Evolutionary conservation across 78 protist genomes (phyloP).

Genomic region (Dictyostelium citrinum): DNA sequence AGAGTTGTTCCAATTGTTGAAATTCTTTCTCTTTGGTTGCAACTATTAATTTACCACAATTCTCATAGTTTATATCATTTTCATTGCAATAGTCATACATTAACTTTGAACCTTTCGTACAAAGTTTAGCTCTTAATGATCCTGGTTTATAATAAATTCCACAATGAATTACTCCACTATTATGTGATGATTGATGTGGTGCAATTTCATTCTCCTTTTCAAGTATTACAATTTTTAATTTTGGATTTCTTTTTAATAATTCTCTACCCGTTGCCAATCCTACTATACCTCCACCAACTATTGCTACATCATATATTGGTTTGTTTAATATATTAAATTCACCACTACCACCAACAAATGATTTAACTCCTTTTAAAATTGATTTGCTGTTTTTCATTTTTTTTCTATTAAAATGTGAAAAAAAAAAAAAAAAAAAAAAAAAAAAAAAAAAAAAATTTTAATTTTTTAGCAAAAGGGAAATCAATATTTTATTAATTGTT

Average conservation of each 20-base stretch:
- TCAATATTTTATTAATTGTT: too few species aligned
- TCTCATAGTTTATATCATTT: constrained; percentile 25
- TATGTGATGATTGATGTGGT: constrained; percentile 74
- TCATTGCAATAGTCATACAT: constrained; percentile 55
- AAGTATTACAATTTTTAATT: background rate
- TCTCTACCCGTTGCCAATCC: constrained; percentile 79
- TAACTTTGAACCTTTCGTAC: constrained; percentile 61
- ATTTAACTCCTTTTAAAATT: background rate
- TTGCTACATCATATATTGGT: constrained; percentile 63
- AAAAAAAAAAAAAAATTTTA: background rate
- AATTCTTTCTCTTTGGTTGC: constrained; percentile 52
- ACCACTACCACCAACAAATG: background rate
- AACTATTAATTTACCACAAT: constrained; percentile 84
- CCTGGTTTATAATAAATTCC: constrained; percentile 86
- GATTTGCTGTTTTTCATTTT: background rate
- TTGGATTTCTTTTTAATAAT: constrained; percentile 10
- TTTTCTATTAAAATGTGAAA: too few species aligned
- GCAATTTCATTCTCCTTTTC: constrained; percentile 69
- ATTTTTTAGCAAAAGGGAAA: too few species aligned
- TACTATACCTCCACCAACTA: constrained; percentile 82
- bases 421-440: background rate
- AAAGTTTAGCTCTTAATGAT: constrained; percentile 44
- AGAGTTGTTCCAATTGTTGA: constrained; percentile 30
- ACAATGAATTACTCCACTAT: constrained; percentile 85
- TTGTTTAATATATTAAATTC: background rate